Evolutionary conservation across 1,284 basidiomycete species (phyloP).

Genomic region (Moniliophthora roreri): DNA sequence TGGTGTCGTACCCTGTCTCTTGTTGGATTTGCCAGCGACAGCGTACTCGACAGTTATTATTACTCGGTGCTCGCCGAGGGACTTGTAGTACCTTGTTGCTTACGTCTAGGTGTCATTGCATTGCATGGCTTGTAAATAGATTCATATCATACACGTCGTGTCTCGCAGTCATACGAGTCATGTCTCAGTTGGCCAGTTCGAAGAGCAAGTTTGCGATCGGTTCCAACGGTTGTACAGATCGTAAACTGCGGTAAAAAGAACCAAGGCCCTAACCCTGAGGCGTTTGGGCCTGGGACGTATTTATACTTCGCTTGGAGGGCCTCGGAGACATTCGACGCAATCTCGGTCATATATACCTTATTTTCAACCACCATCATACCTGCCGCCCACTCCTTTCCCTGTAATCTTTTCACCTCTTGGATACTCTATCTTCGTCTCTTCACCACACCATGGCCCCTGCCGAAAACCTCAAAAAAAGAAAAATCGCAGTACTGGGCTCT

Average conservation of each 20-base stretch:
- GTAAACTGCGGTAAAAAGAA: too few relatives aligned
- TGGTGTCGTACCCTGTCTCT: too few relatives aligned
- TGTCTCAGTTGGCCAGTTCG: too few relatives aligned
- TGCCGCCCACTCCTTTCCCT: conserved; percentile 5
- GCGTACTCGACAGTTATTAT: too few relatives aligned
- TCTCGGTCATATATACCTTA: background rate
- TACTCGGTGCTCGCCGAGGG: too few relatives aligned
- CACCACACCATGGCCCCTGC: conserved; percentile 49
- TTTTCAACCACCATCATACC: background rate
- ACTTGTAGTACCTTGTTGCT: background rate
- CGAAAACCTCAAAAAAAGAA: conserved; percentile 70
- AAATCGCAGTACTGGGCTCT: conserved; percentile 53
- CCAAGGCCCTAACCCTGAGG: too few relatives aligned
- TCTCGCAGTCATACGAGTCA: background rate
- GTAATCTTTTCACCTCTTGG: background rate
- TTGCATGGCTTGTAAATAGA: background rate
- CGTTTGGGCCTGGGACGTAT: too few relatives aligned
- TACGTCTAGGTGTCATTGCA: conserved; percentile 11
- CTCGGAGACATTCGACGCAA: too few relatives aligned
- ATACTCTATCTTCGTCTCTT: conserved; percentile 12
- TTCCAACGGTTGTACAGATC: too few relatives aligned
- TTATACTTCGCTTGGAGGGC: too few relatives aligned
- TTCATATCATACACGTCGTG: background rate
- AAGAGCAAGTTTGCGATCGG: too few relatives aligned
- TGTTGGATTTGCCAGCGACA: too few relatives aligned